Conservation (phyloP, 495 filamentous ascomycete genomes). For the Pyronema omphalodes region DNA sequence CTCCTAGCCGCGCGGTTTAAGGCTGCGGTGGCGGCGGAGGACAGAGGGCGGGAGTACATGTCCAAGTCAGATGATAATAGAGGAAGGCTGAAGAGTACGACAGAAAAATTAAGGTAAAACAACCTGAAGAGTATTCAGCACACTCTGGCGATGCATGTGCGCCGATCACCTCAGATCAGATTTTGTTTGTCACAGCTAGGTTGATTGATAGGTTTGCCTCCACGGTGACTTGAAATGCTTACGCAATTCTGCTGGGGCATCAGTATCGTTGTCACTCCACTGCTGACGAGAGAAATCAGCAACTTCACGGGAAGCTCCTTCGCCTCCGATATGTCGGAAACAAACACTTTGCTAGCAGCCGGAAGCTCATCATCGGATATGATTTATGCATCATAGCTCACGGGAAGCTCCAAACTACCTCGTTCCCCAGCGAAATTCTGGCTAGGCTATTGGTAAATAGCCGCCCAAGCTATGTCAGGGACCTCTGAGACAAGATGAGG, state of each 20-base stretch:
- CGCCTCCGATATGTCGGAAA: background rate
- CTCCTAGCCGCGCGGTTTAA: background rate
- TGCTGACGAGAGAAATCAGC: background rate
- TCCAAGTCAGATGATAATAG: background rate
- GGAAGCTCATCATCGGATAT: too few species aligned
- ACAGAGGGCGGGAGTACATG: background rate
- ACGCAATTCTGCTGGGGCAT: background rate
- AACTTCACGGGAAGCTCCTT: background rate
- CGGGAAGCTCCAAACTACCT: background rate
- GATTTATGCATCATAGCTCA: background rate
- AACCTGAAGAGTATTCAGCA: too few species aligned
- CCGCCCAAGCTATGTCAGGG: background rate
- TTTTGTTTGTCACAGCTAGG: background rate
- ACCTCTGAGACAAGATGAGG: slow-evolving; percentile 2
- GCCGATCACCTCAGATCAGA: background rate
- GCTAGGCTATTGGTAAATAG: background rate
- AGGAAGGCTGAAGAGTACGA: background rate
- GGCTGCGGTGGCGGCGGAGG: background rate
- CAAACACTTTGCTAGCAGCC: background rate
- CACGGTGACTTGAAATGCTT: background rate
- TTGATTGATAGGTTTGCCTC: background rate
- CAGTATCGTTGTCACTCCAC: background rate
- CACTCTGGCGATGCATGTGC: background rate
- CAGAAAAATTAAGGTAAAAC: background rate
- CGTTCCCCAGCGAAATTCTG: background rate